These are phyloP conservation scores for Ustilago tritici DNA, from an alignment of 1,284 basidiomycete species.

Conservation along the genomic window DNA sequence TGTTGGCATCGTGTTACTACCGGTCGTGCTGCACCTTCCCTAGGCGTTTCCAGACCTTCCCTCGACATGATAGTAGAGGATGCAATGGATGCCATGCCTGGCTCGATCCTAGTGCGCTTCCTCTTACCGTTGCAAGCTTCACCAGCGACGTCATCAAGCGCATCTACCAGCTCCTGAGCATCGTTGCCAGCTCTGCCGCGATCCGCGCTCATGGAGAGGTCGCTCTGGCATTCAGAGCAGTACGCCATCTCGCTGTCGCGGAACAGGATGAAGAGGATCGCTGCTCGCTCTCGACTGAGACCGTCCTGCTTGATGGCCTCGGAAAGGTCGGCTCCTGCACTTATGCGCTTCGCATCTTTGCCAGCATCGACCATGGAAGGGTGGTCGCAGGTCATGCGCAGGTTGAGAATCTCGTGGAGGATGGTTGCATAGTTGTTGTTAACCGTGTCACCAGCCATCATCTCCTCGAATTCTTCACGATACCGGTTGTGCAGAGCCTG, in stretches of 20 bases:
- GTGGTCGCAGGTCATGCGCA: constrained; percentile 98
- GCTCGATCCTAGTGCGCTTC: constrained; percentile 28
- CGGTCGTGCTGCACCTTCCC: constrained; percentile 28
- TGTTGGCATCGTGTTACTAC: constrained; percentile 90
- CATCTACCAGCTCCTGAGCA: constrained; percentile 72
- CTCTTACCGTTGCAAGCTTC: constrained; percentile 23
- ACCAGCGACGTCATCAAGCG: constrained; percentile 72
- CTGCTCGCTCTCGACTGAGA: constrained; percentile 80
- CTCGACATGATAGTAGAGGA: constrained; percentile 15
- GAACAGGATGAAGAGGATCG: constrained; percentile 82
- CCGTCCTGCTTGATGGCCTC: constrained; percentile 80
- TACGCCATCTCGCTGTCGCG: constrained; percentile 86
- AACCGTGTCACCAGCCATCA: constrained; percentile 84
- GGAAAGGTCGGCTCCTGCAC: constrained; percentile 74
- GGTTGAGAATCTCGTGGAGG: constrained; percentile 79
- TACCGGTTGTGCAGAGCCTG: constrained; percentile 87
- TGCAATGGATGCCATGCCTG: constrained; percentile 9
- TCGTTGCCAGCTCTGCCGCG: constrained; percentile 48
- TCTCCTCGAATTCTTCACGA: constrained; percentile 87
- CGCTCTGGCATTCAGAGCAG: constrained; percentile 86
- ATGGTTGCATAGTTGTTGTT: constrained; percentile 99
- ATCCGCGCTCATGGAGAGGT: constrained; percentile 73
- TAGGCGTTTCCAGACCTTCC: constrained; percentile 43
- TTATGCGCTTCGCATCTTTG: constrained; percentile 71
- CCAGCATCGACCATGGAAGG: constrained; percentile 82